Percentiles rank a stretch among this genome's conserved stretches.
These are phyloP conservation scores for Balakata baccata DNA, from an alignment of 345 rosid genomes.

Conservation along the genomic window DNA sequence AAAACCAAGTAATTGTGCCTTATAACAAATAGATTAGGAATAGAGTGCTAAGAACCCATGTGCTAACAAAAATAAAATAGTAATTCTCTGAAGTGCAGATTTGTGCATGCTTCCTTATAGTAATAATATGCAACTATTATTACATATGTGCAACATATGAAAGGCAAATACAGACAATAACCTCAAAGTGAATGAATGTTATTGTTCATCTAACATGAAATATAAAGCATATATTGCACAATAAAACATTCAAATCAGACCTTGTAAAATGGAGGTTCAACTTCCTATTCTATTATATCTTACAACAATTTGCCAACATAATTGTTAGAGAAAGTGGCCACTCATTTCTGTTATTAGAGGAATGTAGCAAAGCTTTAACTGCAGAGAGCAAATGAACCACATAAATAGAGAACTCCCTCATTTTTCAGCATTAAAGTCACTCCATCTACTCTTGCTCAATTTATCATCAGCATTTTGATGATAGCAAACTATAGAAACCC, in stretches of 20 bases:
- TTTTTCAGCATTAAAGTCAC: too few relatives aligned
- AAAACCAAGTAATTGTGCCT: background rate
- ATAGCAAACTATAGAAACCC: conserved; percentile 34
- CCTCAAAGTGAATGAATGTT: background rate
- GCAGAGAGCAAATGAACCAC: too few relatives aligned
- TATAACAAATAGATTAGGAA: background rate
- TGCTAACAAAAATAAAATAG: too few relatives aligned
- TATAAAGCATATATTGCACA: background rate
- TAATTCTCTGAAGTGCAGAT: background rate
- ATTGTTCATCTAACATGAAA: background rate
- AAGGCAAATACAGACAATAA: background rate
- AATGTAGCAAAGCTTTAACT: background rate
- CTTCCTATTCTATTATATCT: conserved; percentile 77
- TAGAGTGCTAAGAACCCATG: too few relatives aligned
- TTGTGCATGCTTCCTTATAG: background rate
- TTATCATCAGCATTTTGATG: conserved; percentile 38
- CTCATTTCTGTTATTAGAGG: conserved; percentile 53
- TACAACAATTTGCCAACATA: conserved; percentile 94
- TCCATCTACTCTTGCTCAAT: too few relatives aligned
- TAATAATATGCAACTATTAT: background rate
- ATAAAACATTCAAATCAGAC: conserved; percentile 34
- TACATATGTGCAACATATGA: background rate
- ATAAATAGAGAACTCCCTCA: too few relatives aligned
- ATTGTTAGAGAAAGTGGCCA: conserved; percentile 89
- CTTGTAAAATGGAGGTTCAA: conserved; percentile 95